Evolutionary conservation across 75 land plant species (phyloP), one percentile per base, ranked within the genome.

Genomic region (Pinus albicaulis): DNA sequence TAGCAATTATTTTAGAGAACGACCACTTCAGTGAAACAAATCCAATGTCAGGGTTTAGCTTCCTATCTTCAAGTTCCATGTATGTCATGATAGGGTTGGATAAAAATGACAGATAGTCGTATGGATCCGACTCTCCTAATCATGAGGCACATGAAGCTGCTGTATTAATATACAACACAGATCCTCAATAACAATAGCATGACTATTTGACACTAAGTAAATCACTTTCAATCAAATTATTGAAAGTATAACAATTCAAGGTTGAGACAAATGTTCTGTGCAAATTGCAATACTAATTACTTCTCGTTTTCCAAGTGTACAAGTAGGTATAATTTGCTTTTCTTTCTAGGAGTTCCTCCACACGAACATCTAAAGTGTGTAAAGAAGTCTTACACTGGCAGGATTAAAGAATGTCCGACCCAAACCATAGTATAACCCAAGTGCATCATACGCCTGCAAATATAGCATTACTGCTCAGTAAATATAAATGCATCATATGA

Each of bases 321-420:
- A 8, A 38, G n/a, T 68, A 68, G 22, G 7, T 2, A 38, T 31
- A 38, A 15, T 4, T 38, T 38, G 1, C 0, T 38, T 19, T 66
- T 16, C 16, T 38, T 36, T 23, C 48, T 38, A 41, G 36, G 52
- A 7, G 41, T 68, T 68, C 23, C 2, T 68, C 48, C 71, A 68
- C n/a, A 38, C 48, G n/a, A 68, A n/a, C n/a, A 41, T 68, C 24
- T 56, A 53, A 55, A 28, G 24, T 24, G 58, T 3, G 58, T n/a
- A 52, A 25, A 52, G 26, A 23, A 48, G 57, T 15, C 86, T 84
- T 84, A 94, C 98, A 86, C 92, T 90, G 10, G 92, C 89, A 60
- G 92, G 91, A 59, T 90, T 94, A 77, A 94, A 82, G 72, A 85
- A 92, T 28, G 94, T 92, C 20, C 98, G 91, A 28, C 81, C 83